These are phyloP conservation scores for Talaromyces wortmannii DNA, from an alignment of 495 filamentous ascomycete genomes.

Conservation along the genomic window DNA sequence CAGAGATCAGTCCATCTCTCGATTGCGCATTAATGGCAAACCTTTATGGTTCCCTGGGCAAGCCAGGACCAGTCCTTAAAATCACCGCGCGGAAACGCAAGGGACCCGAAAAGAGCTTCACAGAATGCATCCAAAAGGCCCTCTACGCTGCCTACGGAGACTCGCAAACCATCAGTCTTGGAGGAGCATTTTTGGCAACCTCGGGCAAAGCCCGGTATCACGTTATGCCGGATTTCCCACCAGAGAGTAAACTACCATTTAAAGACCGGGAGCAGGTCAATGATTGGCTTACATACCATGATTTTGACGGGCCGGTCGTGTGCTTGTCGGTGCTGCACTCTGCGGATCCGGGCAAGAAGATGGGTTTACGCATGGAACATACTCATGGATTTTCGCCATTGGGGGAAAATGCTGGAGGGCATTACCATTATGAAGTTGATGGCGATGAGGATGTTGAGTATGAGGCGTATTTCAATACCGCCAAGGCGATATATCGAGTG, in stretches of 20 bases:
- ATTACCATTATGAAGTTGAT: slow-evolving; percentile 33
- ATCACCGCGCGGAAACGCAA: slow-evolving; percentile 18
- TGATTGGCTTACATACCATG: slow-evolving; percentile 28
- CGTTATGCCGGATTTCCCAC: slow-evolving; percentile 39
- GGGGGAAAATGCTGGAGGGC: slow-evolving; percentile 19
- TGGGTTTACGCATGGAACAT: slow-evolving; percentile 33
- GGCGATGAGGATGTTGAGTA: slow-evolving; percentile 25
- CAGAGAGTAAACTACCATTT: slow-evolving; percentile 18
- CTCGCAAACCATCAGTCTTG: slow-evolving; percentile 19
- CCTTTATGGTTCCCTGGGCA: slow-evolving; percentile 24
- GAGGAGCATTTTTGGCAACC: slow-evolving; percentile 29
- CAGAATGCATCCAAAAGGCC: slow-evolving; percentile 20
- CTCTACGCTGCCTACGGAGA: slow-evolving; percentile 19
- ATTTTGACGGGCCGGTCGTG: slow-evolving; percentile 23
- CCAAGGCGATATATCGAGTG: slow-evolving; percentile 25
- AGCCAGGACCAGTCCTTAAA: slow-evolving; percentile 22
- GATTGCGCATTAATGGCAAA: slow-evolving; percentile 34
- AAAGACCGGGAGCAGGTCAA: slow-evolving; percentile 13
- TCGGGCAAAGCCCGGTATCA: slow-evolving; percentile 26
- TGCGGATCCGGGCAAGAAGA: slow-evolving; percentile 16
- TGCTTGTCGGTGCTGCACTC: slow-evolving; percentile 34
- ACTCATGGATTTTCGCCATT: slow-evolving; percentile 32
- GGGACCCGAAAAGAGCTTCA: slow-evolving; percentile 20
- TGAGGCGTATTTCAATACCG: slow-evolving; percentile 32
- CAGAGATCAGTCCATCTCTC: slow-evolving; percentile 7